A percentile compares a stretch with the other conserved stretches of the same genome.
phyloP scores from a whole-genome alignment of 805 yeast species.

The Barnettozyma wickerhamii region DNA sequence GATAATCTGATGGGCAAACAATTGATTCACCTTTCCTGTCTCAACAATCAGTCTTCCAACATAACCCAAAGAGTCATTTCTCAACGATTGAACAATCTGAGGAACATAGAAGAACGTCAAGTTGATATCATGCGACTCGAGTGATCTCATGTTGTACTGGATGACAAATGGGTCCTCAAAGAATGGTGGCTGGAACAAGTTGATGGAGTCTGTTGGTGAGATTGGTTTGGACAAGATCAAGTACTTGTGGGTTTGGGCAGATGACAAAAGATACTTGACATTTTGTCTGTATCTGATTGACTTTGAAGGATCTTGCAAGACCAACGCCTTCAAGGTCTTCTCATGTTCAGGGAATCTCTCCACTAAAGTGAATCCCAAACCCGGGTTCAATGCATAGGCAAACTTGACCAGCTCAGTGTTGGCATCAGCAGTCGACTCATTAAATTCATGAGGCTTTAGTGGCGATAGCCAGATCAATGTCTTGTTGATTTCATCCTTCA shows the following conservation, averaged over 20 bases:
- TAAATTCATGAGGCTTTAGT: slow-evolving; percentile 23
- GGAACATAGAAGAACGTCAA: slow-evolving; percentile 95
- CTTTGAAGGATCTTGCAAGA: slow-evolving; percentile 53
- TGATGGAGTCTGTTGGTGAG: slow-evolving; percentile 81
- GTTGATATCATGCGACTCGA: slow-evolving; percentile 83
- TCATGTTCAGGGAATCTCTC: slow-evolving; percentile 46
- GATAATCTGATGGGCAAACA: slow-evolving; percentile 95
- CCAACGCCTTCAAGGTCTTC: slow-evolving; percentile 37
- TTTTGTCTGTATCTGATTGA: slow-evolving; percentile 56
- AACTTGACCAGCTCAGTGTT: slow-evolving; percentile 36
- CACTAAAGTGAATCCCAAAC: slow-evolving; percentile 66
- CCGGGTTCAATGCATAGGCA: slow-evolving; percentile 68
- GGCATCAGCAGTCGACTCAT: slow-evolving; percentile 33
- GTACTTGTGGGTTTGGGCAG: slow-evolving; percentile 14
- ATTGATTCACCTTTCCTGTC: slow-evolving; percentile 83
- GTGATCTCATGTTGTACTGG: slow-evolving; percentile 87
- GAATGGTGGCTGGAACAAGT: slow-evolving; percentile 72
- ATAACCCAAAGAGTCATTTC: slow-evolving; percentile 80
- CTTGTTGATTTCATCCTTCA: slow-evolving; percentile 71
- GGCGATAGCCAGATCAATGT: slow-evolving; percentile 72
- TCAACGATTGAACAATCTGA: slow-evolving; percentile 88
- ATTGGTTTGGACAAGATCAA: slow-evolving; percentile 41
- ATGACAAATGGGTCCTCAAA: slow-evolving; percentile 60
- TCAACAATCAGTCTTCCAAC: slow-evolving; percentile 86
- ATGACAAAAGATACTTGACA: slow-evolving; percentile 44